phyloP scores from a whole-genome alignment of 2,329 filamentous ascomycete genomes.

The Amesomyces nigricolor region DNA sequence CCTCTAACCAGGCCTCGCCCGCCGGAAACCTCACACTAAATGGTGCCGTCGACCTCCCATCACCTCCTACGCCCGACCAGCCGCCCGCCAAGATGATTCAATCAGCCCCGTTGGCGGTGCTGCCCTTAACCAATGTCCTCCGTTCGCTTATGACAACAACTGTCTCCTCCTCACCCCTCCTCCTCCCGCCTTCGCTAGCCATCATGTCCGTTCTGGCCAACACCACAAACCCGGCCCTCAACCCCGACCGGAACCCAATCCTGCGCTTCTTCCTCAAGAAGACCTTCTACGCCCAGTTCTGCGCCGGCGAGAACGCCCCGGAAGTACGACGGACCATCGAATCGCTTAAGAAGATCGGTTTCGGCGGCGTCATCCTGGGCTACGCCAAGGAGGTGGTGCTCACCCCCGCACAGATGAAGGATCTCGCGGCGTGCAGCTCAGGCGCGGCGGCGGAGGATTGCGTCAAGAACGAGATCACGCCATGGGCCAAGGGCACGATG shows the following conservation, averaged over 20 bases:
- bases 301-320: slow-evolving; percentile 66
- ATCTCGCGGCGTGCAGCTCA: slow-evolving; percentile 40
- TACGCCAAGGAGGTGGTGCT: slow-evolving; percentile 80
- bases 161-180: slow-evolving; percentile 63
- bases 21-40: slow-evolving; percentile 20
- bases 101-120: slow-evolving; percentile 51
- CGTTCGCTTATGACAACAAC: slow-evolving; percentile 64
- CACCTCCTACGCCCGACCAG: slow-evolving; percentile 4
- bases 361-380: slow-evolving; percentile 75
- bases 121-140: slow-evolving; percentile 61
- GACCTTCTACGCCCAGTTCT: slow-evolving; percentile 89
- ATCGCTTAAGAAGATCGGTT: slow-evolving; percentile 67
- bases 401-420: slow-evolving; percentile 45
- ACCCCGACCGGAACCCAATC: slow-evolving; percentile 69
- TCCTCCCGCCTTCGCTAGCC: slow-evolving; percentile 64
- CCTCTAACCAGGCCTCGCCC: slow-evolving; percentile 23
- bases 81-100: slow-evolving; percentile 19
- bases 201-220: slow-evolving; percentile 65
- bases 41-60: slow-evolving; percentile 7
- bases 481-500: slow-evolving; percentile 70
- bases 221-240: slow-evolving; percentile 59
- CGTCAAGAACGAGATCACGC: slow-evolving; percentile 55
- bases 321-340: slow-evolving; percentile 64
- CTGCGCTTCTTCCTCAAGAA: slow-evolving; percentile 66
- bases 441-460: slow-evolving; percentile 44